Percentiles rank a stretch among this genome's conserved stretches.
Evolutionary conservation across 1,284 basidiomycete genomes (phyloP).

Genomic region (Malassezia obtusa): DNA sequence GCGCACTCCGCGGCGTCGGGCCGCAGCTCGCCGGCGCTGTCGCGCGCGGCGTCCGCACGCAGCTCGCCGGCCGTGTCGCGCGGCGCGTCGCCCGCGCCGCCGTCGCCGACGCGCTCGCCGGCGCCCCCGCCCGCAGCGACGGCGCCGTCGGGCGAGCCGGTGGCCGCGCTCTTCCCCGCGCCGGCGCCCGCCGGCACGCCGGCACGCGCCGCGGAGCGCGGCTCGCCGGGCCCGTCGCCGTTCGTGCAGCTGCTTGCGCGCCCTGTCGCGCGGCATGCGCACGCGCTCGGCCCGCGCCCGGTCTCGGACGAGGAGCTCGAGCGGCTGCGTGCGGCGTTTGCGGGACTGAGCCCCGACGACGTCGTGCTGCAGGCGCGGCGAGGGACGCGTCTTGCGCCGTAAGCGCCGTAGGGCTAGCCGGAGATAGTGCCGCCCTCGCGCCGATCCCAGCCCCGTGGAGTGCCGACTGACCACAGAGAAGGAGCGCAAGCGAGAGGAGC

Average conservation of each 20-base stretch:
- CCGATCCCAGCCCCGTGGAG: too few relatives aligned
- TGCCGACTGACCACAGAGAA: constrained; percentile 17
- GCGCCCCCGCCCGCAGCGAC: background rate
- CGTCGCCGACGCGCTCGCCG: background rate
- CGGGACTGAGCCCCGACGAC: constrained; percentile 78
- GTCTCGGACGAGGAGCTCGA: constrained; percentile 16
- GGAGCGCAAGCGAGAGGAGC: constrained; percentile 10
- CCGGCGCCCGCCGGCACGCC: background rate
- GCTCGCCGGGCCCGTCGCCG: background rate
- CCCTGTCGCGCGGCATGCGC: background rate
- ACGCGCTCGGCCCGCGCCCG: background rate
- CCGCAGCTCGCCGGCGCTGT: background rate
- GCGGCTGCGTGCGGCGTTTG: constrained; percentile 53
- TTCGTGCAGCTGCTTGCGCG: constrained; percentile 1
- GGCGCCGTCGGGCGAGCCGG: constrained; percentile 14
- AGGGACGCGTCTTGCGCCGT: constrained; percentile 55
- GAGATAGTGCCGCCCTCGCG: too few relatives aligned
- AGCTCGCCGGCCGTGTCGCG: background rate
- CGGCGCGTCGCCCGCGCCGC: background rate
- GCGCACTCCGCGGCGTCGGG: too few relatives aligned
- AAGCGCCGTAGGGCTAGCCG: background rate
- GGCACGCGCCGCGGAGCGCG: background rate
- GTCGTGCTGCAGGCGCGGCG: constrained; percentile 66
- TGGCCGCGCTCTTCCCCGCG: constrained; percentile 29
- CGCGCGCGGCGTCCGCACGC: background rate